Evolutionary conservation across 345 rosid genomes (phyloP).

Genomic region (Sisymbrium irio): DNA sequence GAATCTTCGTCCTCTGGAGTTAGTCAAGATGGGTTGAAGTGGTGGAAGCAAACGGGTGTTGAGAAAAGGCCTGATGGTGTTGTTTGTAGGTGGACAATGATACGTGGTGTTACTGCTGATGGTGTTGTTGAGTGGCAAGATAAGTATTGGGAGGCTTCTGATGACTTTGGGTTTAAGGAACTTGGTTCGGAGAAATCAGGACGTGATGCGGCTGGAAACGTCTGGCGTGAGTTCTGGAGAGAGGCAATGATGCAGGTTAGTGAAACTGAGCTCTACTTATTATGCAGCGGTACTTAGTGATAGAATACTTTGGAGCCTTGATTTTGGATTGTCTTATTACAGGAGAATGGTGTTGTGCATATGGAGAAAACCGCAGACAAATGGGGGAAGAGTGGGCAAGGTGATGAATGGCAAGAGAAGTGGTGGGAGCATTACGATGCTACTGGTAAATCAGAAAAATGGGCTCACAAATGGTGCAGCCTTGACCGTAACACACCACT

Average conservation of each 20-base stretch:
- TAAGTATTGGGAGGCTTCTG: conserved; percentile 96
- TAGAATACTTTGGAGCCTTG: background rate
- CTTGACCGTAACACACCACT: conserved; percentile 74
- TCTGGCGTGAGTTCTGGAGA: conserved; percentile 90
- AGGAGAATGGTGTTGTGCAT: conserved; percentile 70
- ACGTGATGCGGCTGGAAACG: conserved; percentile 76
- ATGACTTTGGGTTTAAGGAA: conserved; percentile 84
- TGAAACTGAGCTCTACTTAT: conserved; percentile 9
- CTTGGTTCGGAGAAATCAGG: conserved; percentile 97
- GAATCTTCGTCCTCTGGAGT: conserved; percentile 48
- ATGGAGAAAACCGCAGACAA: conserved; percentile 94
- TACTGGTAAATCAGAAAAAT: conserved; percentile 79
- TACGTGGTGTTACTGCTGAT: conserved; percentile 76
- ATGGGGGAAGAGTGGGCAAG: conserved; percentile 89
- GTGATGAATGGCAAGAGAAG: conserved; percentile 92
- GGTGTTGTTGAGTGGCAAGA: conserved; percentile 90
- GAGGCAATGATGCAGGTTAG: conserved; percentile 90
- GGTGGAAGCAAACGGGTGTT: conserved; percentile 90
- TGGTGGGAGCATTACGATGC: conserved; percentile 96
- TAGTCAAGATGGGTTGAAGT: conserved; percentile 59
- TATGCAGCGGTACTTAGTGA: background rate
- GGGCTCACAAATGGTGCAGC: conserved; percentile 98
- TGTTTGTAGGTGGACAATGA: conserved; percentile 88
- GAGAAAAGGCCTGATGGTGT: conserved; percentile 79
- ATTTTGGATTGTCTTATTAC: conserved; percentile 18